Evolutionary conservation across 2,329 filamentous ascomycete genomes (phyloP).

Genomic region (Hirsutella thompsonii): DNA sequence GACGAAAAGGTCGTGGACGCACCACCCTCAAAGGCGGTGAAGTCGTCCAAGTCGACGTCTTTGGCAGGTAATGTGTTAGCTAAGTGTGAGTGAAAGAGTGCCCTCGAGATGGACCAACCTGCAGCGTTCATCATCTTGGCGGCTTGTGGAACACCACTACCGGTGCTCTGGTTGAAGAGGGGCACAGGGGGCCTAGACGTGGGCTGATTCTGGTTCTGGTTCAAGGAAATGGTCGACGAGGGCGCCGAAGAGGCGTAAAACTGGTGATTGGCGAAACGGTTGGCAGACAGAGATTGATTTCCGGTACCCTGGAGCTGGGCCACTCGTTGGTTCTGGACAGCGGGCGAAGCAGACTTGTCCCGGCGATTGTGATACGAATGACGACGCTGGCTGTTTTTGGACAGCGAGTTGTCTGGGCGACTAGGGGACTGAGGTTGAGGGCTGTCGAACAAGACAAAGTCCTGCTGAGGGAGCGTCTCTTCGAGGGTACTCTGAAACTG

Average conservation of each 20-base stretch:
- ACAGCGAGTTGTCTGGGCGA: constrained; percentile 24
- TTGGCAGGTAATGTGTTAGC: constrained; percentile 20
- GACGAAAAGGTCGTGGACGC: constrained; percentile 39
- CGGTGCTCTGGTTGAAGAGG: constrained; percentile 50
- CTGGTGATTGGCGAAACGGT: constrained; percentile 44
- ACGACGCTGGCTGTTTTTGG: constrained; percentile 26
- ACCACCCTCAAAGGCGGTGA: constrained; percentile 42
- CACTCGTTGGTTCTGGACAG: constrained; percentile 45
- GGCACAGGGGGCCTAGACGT: constrained; percentile 52
- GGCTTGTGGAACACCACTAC: constrained; percentile 31
- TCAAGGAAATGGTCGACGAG: constrained; percentile 44
- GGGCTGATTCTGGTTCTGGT: constrained; percentile 28
- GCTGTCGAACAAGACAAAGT: constrained; percentile 68
- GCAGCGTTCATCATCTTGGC: constrained; percentile 32
- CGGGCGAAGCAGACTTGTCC: constrained; percentile 21
- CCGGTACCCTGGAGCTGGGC: constrained; percentile 45
- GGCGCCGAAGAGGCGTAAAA: constrained; percentile 58
- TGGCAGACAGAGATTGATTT: constrained; percentile 39
- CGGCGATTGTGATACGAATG: constrained; percentile 33
- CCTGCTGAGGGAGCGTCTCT: constrained; percentile 38
- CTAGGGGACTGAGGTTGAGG: constrained; percentile 23
- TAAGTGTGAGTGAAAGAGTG: neutral
- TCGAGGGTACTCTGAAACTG: constrained; percentile 37
- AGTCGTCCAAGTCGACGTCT: constrained; percentile 48
- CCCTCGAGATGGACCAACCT: constrained; percentile 14